These are phyloP conservation scores for Aspergillus floridensis DNA, from an alignment of 2,329 filamentous ascomycete genomes.

Conservation along the genomic window DNA sequence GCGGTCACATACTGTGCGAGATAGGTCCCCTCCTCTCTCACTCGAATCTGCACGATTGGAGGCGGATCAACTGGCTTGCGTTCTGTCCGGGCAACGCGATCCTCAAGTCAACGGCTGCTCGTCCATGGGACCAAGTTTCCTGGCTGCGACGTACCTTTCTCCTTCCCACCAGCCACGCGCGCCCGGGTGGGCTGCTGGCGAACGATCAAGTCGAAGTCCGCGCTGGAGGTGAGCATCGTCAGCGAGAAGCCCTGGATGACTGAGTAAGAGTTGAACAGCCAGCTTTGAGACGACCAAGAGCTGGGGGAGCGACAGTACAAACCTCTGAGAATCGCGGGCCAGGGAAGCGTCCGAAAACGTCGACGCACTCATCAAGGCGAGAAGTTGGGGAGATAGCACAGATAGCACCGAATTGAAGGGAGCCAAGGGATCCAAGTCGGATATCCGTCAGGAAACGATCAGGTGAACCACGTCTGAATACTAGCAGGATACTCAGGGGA, in stretches of 20 bases:
- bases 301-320: conserved; percentile 21
- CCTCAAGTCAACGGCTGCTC: conserved; percentile 13
- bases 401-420: conserved; percentile 18
- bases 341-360: conserved; percentile 42
- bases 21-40: conserved; percentile 48
- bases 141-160: conserved; percentile 58
- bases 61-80: conserved; percentile 84
- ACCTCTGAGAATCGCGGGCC: conserved; percentile 44
- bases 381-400: conserved; percentile 15
- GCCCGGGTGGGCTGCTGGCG: conserved; percentile 67
- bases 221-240: conserved; percentile 47
- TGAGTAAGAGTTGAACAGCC: conserved; percentile 27
- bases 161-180: conserved; percentile 68
- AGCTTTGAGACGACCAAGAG: conserved; percentile 15
- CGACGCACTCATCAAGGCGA: conserved; percentile 44
- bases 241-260: conserved; percentile 34
- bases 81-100: conserved; percentile 47
- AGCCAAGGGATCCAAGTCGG: conserved; percentile 23
- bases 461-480: conserved; percentile 25
- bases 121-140: conserved; percentile 1
- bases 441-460: conserved; percentile 21
- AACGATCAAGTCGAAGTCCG: conserved; percentile 58
- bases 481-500: conserved; percentile 17
- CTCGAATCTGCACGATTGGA: conserved; percentile 72
- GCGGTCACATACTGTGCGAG: conserved; percentile 56